These are phyloP conservation scores for Bipolaris zeicola DNA, from an alignment of 2,329 filamentous ascomycete species.

Conservation along the genomic window DNA sequence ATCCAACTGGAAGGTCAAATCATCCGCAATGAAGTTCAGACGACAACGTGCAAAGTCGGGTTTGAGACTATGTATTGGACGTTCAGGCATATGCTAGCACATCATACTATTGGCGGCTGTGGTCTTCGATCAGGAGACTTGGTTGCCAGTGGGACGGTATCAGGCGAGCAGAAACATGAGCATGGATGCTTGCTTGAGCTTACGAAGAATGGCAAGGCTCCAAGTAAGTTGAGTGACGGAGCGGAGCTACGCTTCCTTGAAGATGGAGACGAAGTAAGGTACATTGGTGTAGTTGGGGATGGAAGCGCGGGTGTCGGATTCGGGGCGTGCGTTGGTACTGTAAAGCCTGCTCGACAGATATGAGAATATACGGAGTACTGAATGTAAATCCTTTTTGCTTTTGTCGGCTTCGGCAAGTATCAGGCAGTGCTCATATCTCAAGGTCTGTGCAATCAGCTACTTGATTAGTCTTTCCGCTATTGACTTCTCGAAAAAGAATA, in stretches of 20 bases:
- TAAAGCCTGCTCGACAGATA: constrained; percentile 35
- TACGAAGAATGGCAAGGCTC: constrained; percentile 44
- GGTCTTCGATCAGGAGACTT: constrained; percentile 52
- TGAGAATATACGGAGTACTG: neutral
- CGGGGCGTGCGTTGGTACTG: constrained; percentile 48
- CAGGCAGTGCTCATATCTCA: neutral
- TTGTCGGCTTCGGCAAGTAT: neutral
- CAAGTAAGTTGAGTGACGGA: constrained; percentile 37
- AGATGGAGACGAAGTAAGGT: constrained; percentile 50
- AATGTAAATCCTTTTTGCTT: neutral
- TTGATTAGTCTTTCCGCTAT: neutral
- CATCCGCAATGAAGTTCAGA: constrained; percentile 22
- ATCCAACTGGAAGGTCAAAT: constrained; percentile 33
- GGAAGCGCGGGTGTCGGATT: constrained; percentile 46
- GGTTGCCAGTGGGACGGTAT: constrained; percentile 54
- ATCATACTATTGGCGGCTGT: constrained; percentile 52
- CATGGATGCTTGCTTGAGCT: constrained; percentile 53
- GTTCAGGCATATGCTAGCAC: constrained; percentile 53
- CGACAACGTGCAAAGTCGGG: constrained; percentile 36
- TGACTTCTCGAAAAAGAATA: too few species aligned
- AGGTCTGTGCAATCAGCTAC: neutral
- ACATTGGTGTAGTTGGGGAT: constrained; percentile 46
- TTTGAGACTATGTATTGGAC: constrained; percentile 54
- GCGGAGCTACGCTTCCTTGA: constrained; percentile 46
- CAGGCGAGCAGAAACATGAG: constrained; percentile 45